Base-by-base conservation (phyloP, 108 stramenopile genomes). In the Skeletonema potamos region DNA sequence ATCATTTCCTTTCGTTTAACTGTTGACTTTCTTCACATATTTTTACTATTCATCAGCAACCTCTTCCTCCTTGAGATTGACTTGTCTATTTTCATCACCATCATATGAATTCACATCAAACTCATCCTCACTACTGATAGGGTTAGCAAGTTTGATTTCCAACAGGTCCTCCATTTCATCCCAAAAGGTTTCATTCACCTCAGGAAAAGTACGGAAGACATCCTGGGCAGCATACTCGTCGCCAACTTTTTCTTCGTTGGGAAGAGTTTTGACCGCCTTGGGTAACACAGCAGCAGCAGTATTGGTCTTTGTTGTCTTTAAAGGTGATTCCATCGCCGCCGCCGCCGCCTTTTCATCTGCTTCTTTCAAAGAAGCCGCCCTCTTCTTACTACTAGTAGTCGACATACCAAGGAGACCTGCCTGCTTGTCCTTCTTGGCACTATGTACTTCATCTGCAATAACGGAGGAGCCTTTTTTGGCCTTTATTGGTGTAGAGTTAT, bases 121-220 rank as follows among this genome's bases (percentile, higher is more conserved):
- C 22, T 51, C 48, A 51, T 51, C 48, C 22, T 51, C 48, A 8
- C 48, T 24, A n/a, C 29, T 1, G 4, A 72, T 39, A 36, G 61
- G 61, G 27, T 63, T 63, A 1, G 71, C 60, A 10, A 9, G 62
- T 33, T 63, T 72, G 22, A 72, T 32, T 11, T 43, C 46, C 18
- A 72, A 54, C 28, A 72, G 24, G 6, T 63, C 71, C 24, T 72
- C 62, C 71, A 72, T 72, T 8, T 62, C 71, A 37, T 32, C 30
- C 71, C 62, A 64, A 48, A 72, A 72, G 55, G 20, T 24, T 48
- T 46, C 17, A 43, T 29, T 30, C 12, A 61, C 46, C 20, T 30
- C 71, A 18, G 5, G 62, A 28, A 24, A 9, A 4, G 11, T 39
- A 34, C 72, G 63, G 43, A 73, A 74, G 30, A 61, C 30, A 9